These are phyloP conservation scores for Otatea glauca DNA, from an alignment of 176 grass and related monocot species.

Conservation along the genomic window DNA sequence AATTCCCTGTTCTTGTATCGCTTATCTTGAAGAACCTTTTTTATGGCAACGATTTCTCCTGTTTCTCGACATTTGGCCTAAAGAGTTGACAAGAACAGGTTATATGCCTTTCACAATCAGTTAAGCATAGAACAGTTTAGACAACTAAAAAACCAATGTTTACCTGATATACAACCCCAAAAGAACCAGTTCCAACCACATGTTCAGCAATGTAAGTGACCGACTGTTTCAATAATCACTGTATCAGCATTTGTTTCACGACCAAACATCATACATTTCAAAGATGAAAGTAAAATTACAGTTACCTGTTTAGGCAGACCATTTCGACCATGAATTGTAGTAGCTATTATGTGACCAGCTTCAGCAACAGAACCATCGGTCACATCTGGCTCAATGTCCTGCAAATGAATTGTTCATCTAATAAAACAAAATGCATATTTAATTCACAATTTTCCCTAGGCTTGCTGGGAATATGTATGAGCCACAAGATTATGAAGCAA, in stretches of 20 bases:
- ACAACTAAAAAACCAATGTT: conserved; percentile 24
- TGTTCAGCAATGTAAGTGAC: conserved; percentile 90
- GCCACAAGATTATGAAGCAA: background rate
- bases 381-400: conserved; percentile 70
- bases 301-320: conserved; percentile 81
- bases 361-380: conserved; percentile 59
- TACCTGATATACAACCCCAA: conserved; percentile 97
- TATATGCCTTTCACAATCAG: conserved; percentile 25
- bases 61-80: conserved; percentile 98
- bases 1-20: conserved; percentile 96
- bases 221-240: conserved; percentile 56
- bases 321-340: conserved; percentile 61
- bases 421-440: conserved; percentile 10
- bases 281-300: conserved; percentile 29
- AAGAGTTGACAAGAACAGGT: conserved; percentile 38
- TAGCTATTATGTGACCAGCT: conserved; percentile 71
- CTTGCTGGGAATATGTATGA: background rate
- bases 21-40: conserved; percentile 98
- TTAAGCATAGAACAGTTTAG: background rate
- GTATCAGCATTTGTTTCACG: conserved; percentile 17
- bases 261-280: background rate
- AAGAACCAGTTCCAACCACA: conserved; percentile 96
- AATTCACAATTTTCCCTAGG: background rate
- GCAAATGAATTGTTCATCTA: conserved; percentile 42
- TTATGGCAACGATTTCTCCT: conserved; percentile 93